Conservation (phyloP, 768 basidiomycete genomes). For the Tephrocybe sp. region DNA sequence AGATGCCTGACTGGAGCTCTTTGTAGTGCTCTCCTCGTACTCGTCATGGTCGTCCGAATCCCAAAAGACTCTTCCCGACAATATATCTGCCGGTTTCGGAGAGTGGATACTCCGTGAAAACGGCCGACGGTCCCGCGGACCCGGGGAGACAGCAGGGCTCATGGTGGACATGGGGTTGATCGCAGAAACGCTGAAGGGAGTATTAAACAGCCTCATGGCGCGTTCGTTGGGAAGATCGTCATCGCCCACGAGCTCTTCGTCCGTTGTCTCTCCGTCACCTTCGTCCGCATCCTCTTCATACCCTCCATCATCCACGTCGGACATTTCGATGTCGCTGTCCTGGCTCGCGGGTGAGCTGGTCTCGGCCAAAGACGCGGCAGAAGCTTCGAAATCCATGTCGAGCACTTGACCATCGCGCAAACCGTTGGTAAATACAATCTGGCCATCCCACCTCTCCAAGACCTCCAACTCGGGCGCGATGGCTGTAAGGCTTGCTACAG, state of each 20-base stretch:
- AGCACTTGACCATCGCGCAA: slow-evolving; percentile 53
- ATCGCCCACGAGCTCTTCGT: slow-evolving; percentile 79
- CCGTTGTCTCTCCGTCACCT: slow-evolving; percentile 74
- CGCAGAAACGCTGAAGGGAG: slow-evolving; percentile 58
- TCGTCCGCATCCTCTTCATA: slow-evolving; percentile 49
- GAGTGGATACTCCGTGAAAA: slow-evolving; percentile 31
- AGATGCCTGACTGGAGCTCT: slow-evolving; percentile 24
- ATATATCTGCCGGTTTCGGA: slow-evolving; percentile 66
- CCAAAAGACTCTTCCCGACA: slow-evolving; percentile 59
- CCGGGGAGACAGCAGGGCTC: slow-evolving; percentile 51
- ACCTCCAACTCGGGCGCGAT: slow-evolving; percentile 58
- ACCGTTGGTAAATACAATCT: slow-evolving; percentile 69
- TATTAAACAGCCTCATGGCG: slow-evolving; percentile 69
- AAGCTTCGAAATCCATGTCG: slow-evolving; percentile 71
- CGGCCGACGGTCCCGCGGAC: slow-evolving; percentile 31
- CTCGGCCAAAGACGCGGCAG: slow-evolving; percentile 49
- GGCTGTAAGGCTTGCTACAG: slow-evolving; percentile 26
- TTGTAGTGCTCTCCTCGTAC: slow-evolving; percentile 27
- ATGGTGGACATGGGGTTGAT: slow-evolving; percentile 79
- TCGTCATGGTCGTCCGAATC: slow-evolving; percentile 43
- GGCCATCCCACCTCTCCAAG: slow-evolving; percentile 72
- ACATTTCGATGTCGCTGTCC: slow-evolving; percentile 52
- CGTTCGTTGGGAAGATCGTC: slow-evolving; percentile 72
- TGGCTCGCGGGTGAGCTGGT: slow-evolving; percentile 47
- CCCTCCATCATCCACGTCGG: slow-evolving; percentile 41